Percentiles rank a stretch among this genome's conserved stretches.
Evolutionary conservation across 2,329 filamentous ascomycete species (phyloP).

Genomic region (Acrodontium crateriforme): DNA sequence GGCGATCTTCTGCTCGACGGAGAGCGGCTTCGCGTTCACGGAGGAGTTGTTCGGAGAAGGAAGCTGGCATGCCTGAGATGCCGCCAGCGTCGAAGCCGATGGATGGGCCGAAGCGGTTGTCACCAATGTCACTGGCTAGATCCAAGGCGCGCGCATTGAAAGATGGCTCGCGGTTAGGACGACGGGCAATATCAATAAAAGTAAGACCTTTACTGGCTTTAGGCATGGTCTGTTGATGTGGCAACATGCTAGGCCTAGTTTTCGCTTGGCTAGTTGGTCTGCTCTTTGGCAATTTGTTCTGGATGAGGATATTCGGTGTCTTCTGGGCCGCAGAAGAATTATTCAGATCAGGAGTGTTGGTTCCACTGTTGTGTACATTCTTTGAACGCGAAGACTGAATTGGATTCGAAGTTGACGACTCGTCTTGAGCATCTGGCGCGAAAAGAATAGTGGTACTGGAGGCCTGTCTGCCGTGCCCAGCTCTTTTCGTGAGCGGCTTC

Average conservation of each 20-base stretch:
- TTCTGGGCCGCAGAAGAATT: no score
- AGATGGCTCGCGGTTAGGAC: constrained; percentile 40
- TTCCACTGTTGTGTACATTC: constrained; percentile 16
- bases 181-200: constrained; percentile 15
- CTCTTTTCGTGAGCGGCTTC: constrained; percentile 10
- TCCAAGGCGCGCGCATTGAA: constrained; percentile 50
- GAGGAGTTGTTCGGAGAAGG: constrained; percentile 36
- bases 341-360: constrained; percentile 20
- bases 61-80: constrained; percentile 21
- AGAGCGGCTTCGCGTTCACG: constrained; percentile 39
- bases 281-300: no score
- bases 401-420: constrained; percentile 24
- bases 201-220: constrained; percentile 7
- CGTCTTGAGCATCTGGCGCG: constrained; percentile 42
- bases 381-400: constrained; percentile 11
- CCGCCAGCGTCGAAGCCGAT: constrained; percentile 40
- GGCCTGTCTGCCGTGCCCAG: constrained; percentile 54
- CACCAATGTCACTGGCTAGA: constrained; percentile 58
- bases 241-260: constrained; percentile 43
- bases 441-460: constrained; percentile 78
- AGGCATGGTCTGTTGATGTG: constrained; percentile 22
- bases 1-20: constrained; percentile 24
- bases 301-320: no score
- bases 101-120: constrained; percentile 44
- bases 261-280: constrained; percentile 24